A percentile compares a stretch with the other conserved stretches of the same genome.
These are phyloP conservation scores for Botryotinia globosa DNA, from an alignment of 2,329 filamentous ascomycete species.

Conservation along the genomic window DNA sequence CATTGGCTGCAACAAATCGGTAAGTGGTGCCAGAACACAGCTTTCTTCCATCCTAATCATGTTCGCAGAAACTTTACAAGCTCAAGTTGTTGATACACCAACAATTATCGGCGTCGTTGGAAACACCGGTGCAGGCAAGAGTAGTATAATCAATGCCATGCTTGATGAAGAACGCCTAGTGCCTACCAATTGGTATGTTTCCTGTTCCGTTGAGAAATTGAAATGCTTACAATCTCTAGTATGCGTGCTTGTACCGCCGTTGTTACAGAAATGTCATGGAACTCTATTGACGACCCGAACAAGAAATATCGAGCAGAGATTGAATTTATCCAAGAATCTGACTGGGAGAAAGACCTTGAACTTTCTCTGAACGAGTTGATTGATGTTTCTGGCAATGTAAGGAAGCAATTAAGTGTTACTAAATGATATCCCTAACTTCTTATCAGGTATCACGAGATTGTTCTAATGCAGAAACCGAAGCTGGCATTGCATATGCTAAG, in stretches of 20 bases:
- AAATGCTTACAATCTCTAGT: neutral
- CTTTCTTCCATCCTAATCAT: slow-evolving; percentile 17
- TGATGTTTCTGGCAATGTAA: slow-evolving; percentile 29
- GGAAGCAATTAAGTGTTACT: slow-evolving; percentile 28
- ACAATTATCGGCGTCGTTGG: slow-evolving; percentile 34
- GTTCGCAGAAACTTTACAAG: slow-evolving; percentile 13
- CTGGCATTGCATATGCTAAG: slow-evolving; percentile 49
- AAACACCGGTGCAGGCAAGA: slow-evolving; percentile 34
- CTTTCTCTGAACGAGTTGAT: slow-evolving; percentile 25
- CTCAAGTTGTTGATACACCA: slow-evolving; percentile 30
- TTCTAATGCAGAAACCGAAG: slow-evolving; percentile 33
- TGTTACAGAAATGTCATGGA: slow-evolving; percentile 22
- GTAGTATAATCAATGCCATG: slow-evolving; percentile 37
- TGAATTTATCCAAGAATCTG: slow-evolving; percentile 27
- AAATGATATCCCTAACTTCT: slow-evolving; percentile 33
- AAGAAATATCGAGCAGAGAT: slow-evolving; percentile 45
- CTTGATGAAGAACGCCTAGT: slow-evolving; percentile 49
- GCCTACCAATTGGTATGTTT: slow-evolving; percentile 37
- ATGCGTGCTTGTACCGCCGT: slow-evolving; percentile 28
- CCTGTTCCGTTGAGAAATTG: neutral
- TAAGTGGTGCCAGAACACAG: neutral
- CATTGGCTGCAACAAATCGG: slow-evolving; percentile 35
- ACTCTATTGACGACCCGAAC: slow-evolving; percentile 36
- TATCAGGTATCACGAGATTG: slow-evolving; percentile 29
- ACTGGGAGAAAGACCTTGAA: slow-evolving; percentile 30